phyloP scores from a whole-genome alignment of 139 green algal genomes.

The Helicosporidium sp. region DNA sequence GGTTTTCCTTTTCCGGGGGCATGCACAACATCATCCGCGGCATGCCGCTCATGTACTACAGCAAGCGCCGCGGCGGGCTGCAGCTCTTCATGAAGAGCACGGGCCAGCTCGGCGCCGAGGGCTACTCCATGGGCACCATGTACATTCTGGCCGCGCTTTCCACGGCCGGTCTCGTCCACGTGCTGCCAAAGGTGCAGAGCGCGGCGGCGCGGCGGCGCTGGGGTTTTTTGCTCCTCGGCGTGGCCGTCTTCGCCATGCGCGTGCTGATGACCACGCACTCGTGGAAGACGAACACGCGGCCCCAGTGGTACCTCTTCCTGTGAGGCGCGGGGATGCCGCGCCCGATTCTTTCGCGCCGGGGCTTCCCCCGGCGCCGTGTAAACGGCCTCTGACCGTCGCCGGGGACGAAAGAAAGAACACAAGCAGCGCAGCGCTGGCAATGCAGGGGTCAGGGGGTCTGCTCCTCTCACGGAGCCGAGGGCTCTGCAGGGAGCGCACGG shows the following conservation, averaged over 20 bases:
- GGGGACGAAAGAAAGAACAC: too few species aligned
- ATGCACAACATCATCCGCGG: conserved; percentile 85
- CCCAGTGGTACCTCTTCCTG: conserved; percentile 6
- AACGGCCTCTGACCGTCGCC: too few species aligned
- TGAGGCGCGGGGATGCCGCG: too few species aligned
- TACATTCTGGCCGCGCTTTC: conserved; percentile 43
- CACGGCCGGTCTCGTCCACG: conserved; percentile 15
- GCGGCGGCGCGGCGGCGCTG: background rate
- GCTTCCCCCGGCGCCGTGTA: too few species aligned
- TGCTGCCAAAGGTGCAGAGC: conserved; percentile 15
- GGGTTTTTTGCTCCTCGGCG: background rate
- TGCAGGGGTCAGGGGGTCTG: too few species aligned
- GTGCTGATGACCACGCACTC: conserved; percentile 3
- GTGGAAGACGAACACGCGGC: conserved; percentile 10
- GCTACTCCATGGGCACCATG: conserved; percentile 51
- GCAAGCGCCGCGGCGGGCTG: conserved; percentile 6
- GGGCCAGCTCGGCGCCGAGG: conserved; percentile 52
- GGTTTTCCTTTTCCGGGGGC: conserved; percentile 41
- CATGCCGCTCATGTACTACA: conserved; percentile 39
- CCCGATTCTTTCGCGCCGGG: too few species aligned
- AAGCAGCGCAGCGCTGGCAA: too few species aligned
- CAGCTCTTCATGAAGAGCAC: conserved; percentile 12
- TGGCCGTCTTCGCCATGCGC: background rate
- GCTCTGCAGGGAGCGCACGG: too few species aligned
- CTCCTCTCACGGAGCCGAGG: too few species aligned